phyloP scores from a whole-genome alignment of 352 stramenopile species.

The Elongisporangium senticosum region DNA sequence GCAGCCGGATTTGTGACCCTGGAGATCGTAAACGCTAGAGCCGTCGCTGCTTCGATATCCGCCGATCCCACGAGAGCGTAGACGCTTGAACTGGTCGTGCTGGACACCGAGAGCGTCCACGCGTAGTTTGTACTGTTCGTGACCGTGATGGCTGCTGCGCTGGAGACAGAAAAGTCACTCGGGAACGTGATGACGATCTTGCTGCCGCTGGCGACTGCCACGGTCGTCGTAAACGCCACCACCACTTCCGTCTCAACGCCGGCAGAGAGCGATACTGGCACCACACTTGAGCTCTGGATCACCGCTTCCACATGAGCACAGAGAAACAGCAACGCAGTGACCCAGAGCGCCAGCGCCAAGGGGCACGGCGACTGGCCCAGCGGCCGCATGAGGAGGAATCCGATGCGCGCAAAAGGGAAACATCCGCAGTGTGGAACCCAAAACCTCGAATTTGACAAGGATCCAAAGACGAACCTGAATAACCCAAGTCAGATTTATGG shows the following conservation, averaged over 20 bases:
- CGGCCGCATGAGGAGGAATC: background rate
- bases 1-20: slow-evolving; percentile 27
- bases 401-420: background rate
- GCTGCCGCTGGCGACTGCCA: slow-evolving; percentile 15
- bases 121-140: slow-evolving; percentile 3
- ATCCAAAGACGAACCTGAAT: background rate
- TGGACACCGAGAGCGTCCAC: slow-evolving; percentile 24
- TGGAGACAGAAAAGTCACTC: slow-evolving; percentile 20
- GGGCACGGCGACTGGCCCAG: background rate
- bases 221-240: slow-evolving; percentile 22
- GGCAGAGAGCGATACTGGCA: slow-evolving; percentile 15
- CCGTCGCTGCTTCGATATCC: slow-evolving; percentile 10
- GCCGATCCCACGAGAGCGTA: slow-evolving; percentile 11
- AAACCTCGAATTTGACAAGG: background rate
- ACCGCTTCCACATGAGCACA: slow-evolving; percentile 9
- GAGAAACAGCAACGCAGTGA: background rate
- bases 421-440: background rate
- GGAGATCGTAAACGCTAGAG: slow-evolving; percentile 26
- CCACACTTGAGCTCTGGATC: slow-evolving; percentile 18
- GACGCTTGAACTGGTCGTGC: slow-evolving; percentile 15
- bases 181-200: slow-evolving; percentile 27
- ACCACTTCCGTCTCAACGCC: slow-evolving; percentile 13
- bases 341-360: background rate
- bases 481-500: background rate
- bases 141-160: slow-evolving; percentile 8